Evolutionary conservation across 106 monocot genomes (phyloP).

Genomic region (Dioscorea alata): DNA sequence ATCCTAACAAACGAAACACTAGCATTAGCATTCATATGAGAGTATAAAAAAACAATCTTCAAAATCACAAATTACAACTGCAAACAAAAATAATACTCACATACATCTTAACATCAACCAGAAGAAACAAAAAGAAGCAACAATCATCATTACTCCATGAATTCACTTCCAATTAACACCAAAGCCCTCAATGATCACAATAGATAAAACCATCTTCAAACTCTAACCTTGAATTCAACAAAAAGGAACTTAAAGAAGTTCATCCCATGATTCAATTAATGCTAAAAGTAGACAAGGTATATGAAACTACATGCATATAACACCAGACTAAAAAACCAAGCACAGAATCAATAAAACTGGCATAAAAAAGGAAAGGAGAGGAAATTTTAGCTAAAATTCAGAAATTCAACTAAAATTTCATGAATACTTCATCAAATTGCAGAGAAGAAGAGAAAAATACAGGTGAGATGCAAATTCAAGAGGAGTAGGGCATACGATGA

Average conservation of each 20-base stretch:
- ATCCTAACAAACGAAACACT: constrained; percentile 30
- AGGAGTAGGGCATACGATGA: constrained; percentile 32
- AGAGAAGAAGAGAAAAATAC: neutral
- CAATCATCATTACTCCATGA: neutral
- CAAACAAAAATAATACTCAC: neutral
- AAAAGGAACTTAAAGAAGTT: neutral
- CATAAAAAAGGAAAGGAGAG: constrained; percentile 1
- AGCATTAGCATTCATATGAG: neutral
- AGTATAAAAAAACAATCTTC: neutral
- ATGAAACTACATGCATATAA: neutral
- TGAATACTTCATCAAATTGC: too few species aligned
- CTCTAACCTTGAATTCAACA: neutral
- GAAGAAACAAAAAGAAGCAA: neutral
- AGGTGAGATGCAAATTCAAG: neutral
- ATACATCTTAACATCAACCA: neutral
- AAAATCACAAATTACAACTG: neutral
- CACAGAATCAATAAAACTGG: neutral
- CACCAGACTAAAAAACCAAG: too few species aligned
- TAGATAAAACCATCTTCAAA: neutral
- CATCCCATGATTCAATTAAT: neutral
- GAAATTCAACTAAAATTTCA: too few species aligned
- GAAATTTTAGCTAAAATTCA: too few species aligned
- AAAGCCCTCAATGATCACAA: neutral
- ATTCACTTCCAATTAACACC: neutral
- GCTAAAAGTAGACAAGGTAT: neutral